A percentile compares a stretch with the other conserved stretches of the same genome.
phyloP scores from a whole-genome alignment of 108 stramenopile genomes.

The Skeletonema marinoi region DNA sequence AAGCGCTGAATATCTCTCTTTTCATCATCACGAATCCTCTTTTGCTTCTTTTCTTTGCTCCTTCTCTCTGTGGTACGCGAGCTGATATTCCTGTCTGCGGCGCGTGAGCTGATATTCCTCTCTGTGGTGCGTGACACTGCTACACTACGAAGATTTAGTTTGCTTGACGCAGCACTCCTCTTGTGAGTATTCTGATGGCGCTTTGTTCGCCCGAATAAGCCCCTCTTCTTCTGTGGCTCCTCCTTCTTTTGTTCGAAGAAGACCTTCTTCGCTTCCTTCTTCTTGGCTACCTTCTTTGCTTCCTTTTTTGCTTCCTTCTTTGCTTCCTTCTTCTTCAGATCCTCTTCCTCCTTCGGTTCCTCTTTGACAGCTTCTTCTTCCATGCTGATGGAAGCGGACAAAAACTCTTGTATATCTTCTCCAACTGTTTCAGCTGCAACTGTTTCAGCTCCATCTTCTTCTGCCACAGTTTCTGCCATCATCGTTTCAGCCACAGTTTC shows the following conservation, averaged over 20 bases:
- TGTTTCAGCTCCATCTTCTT: not conserved
- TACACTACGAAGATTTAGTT: no score
- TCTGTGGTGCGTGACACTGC: no score
- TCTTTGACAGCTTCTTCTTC: not conserved
- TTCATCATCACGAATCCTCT: not conserved
- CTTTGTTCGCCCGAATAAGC: no score
- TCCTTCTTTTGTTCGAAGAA: not conserved
- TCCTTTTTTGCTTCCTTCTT: no score
- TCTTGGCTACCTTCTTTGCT: no score
- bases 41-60: not conserved
- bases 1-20: not conserved
- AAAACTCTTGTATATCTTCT: not conserved
- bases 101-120: no score
- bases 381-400: not conserved
- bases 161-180: no score
- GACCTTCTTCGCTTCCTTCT: no score
- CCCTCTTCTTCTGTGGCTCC: not conserved
- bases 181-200: no score
- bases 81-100: no score
- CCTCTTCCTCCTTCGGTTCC: not conserved
- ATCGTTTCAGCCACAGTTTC: not conserved
- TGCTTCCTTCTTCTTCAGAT: no score
- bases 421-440: not conserved
- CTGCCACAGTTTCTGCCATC: not conserved
- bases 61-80: no score